Evolutionary conservation across 257 asterid species (phyloP).

Genomic region (Henckelia pumila): DNA sequence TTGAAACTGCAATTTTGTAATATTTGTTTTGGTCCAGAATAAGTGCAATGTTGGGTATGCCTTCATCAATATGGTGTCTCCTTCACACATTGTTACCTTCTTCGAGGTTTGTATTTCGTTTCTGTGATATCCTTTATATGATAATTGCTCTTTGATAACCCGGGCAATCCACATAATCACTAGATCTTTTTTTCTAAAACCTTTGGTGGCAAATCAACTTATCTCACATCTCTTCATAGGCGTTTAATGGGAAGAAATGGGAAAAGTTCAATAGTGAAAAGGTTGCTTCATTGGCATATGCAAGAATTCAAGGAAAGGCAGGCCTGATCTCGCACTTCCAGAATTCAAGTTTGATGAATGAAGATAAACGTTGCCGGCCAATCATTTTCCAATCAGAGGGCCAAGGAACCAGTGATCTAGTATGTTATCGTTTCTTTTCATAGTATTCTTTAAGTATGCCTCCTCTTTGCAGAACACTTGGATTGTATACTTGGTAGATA

Average conservation of each 20-base stretch:
- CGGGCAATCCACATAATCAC: neutral
- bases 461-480: neutral
- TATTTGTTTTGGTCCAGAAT: conserved; percentile 53
- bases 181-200: conserved; percentile 11
- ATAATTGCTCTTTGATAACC: neutral
- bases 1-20: conserved; percentile 2
- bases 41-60: conserved; percentile 99
- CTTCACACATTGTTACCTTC: conserved; percentile 72
- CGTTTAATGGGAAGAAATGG: conserved; percentile 94
- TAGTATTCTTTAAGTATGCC: neutral
- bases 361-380: conserved; percentile 91
- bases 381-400: conserved; percentile 82
- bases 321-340: conserved; percentile 87
- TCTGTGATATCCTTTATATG: neutral
- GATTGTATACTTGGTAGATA: conserved; percentile 1
- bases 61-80: conserved; percentile 92
- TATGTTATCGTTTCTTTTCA: conserved; percentile 23
- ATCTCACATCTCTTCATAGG: conserved; percentile 41
- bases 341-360: conserved; percentile 96
- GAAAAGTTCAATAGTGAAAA: conserved; percentile 94
- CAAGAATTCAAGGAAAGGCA: conserved; percentile 83
- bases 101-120: conserved; percentile 56
- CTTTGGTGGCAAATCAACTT: neutral
- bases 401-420: conserved; percentile 63
- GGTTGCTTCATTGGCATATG: conserved; percentile 92